A percentile compares a stretch with the other conserved stretches of the same genome.
Conservation (phyloP, 2,329 filamentous ascomycete species). For the Fusarium virguliforme region DNA sequence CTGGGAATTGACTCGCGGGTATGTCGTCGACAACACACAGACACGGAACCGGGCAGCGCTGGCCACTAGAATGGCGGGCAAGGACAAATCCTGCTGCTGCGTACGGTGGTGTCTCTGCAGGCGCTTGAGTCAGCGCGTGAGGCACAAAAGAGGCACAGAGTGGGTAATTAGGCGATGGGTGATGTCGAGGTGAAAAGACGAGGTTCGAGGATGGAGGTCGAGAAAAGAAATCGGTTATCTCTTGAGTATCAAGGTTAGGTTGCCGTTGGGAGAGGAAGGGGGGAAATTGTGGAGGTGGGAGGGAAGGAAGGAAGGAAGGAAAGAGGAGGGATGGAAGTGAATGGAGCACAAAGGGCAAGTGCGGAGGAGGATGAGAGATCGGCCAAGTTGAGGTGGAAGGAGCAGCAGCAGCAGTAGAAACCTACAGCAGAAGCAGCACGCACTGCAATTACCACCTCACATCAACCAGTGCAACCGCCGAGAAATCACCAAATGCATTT, state of each 20-base stretch:
- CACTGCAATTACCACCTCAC: constrained; percentile 11
- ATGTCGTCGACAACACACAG: constrained; percentile 32
- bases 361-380: constrained; percentile 37
- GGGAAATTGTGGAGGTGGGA: constrained; percentile 38
- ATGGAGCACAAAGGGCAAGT: constrained; percentile 39
- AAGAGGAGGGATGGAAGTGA: constrained; percentile 36
- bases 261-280: constrained; percentile 22
- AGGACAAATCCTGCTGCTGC: constrained; percentile 45
- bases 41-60: constrained; percentile 44
- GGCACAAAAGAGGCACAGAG: constrained; percentile 22
- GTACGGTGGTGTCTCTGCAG: constrained; percentile 42
- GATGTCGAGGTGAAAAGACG: constrained; percentile 18
- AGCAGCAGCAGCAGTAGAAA: constrained; percentile 25
- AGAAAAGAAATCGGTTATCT: constrained; percentile 36
- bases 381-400: constrained; percentile 23
- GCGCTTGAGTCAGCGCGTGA: constrained; percentile 40
- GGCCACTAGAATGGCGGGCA: constrained; percentile 47
- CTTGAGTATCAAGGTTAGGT: constrained; percentile 16
- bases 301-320: constrained; percentile 21
- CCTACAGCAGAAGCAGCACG: constrained; percentile 24
- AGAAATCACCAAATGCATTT: constrained; percentile 36
- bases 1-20: constrained; percentile 27
- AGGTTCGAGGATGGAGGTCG: constrained; percentile 29
- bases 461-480: constrained; percentile 37
- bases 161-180: constrained; percentile 21